phyloP scores from a whole-genome alignment of 805 yeast species.

The Ogataea ramenticola region DNA sequence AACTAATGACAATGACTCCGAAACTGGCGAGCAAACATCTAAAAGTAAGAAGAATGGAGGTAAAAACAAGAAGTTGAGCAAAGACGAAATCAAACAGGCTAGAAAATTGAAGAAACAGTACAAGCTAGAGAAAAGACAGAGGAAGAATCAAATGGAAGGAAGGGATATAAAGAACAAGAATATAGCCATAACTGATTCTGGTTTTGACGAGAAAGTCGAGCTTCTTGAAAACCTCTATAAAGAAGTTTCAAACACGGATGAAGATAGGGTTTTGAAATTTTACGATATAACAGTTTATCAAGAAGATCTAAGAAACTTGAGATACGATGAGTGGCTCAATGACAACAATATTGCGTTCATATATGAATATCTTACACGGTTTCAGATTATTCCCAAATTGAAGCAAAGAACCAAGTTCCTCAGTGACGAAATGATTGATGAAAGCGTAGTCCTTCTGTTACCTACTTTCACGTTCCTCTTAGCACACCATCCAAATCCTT shows the following conservation, averaged over 20 bases:
- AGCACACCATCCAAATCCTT: constrained; percentile 40
- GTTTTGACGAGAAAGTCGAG: constrained; percentile 11
- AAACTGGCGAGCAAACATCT: not conserved
- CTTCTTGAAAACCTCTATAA: constrained; percentile 10
- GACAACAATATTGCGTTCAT: constrained; percentile 62
- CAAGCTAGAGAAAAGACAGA: constrained; percentile 8
- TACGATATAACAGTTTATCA: constrained; percentile 51
- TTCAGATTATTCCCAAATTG: constrained; percentile 19
- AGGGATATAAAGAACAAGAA: not conserved
- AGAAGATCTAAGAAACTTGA: constrained; percentile 50
- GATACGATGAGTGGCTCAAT: constrained; percentile 66
- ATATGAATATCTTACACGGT: constrained; percentile 46
- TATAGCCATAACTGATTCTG: constrained; percentile 4
- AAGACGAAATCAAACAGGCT: constrained; percentile 15
- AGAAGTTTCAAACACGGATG: constrained; percentile 10
- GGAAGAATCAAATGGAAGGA: constrained; percentile 2
- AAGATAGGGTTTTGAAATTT: constrained; percentile 35
- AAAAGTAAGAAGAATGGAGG: constrained; percentile 1
- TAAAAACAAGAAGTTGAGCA: not conserved
- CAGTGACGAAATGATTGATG: constrained; percentile 15
- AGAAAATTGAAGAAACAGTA: constrained; percentile 17
- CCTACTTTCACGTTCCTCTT: constrained; percentile 64
- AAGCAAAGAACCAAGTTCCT: constrained; percentile 18
- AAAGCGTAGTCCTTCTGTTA: constrained; percentile 33
- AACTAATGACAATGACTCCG: constrained; percentile 1